Evolutionary conservation across 2,329 filamentous ascomycete species (phyloP).

Genomic region (Phialemoniopsis sp.): DNA sequence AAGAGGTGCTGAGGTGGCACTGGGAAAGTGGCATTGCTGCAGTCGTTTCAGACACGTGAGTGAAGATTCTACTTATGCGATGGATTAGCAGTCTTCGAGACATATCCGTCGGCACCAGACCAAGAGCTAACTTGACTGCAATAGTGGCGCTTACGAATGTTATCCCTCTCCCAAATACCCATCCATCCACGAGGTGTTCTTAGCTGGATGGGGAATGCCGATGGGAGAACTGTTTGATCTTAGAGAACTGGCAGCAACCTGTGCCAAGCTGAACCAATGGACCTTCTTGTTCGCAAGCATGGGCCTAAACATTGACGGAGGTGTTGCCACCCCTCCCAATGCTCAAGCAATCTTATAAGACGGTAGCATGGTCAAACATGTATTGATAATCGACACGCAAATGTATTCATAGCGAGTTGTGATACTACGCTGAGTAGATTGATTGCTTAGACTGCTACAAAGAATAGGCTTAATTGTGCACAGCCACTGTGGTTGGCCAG

Average conservation of each 20-base stretch:
- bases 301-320: constrained; percentile 1
- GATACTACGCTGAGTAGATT: no score
- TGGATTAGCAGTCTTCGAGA: no score
- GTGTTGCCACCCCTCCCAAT: constrained; percentile 4
- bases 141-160: constrained; percentile 47
- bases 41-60: no score
- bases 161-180: constrained; percentile 24
- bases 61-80: no score
- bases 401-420: no score
- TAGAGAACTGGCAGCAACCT: constrained; percentile 30
- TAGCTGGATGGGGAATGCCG: constrained; percentile 12
- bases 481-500: no score
- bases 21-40: no score
- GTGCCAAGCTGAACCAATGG: constrained; percentile 26
- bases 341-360: constrained; percentile 3
- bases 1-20: constrained; percentile 48
- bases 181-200: constrained; percentile 11
- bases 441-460: no score
- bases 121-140: constrained; percentile 48
- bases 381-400: no score
- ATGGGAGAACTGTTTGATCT: constrained; percentile 40
- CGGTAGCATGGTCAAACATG: no score
- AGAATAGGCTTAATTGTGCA: no score
- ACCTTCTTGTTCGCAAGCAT: constrained; percentile 11
- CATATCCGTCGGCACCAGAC: no score